Evolutionary conservation across 352 stramenopile genomes (phyloP).

Genomic region (Phytophthora europaea): DNA sequence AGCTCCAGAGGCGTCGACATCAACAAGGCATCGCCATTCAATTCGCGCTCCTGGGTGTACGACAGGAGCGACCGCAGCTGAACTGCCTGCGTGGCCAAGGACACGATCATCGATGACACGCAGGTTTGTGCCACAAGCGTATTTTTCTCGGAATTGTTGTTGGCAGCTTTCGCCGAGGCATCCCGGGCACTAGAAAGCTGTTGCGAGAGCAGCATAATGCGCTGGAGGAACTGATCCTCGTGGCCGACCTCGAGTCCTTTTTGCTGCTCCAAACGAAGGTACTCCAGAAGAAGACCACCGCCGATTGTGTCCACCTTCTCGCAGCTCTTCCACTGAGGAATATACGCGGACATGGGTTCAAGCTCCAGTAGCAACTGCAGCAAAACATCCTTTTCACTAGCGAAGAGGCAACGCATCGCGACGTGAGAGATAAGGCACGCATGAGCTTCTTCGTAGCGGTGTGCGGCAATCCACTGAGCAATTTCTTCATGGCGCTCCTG

Average conservation of each 20-base stretch:
- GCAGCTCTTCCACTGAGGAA: constrained; percentile 75
- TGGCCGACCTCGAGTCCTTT: constrained; percentile 61
- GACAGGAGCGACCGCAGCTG: constrained; percentile 62
- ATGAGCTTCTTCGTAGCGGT: constrained; percentile 72
- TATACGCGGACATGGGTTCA: constrained; percentile 58
- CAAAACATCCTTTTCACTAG: constrained; percentile 65
- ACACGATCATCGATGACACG: constrained; percentile 72
- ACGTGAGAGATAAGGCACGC: constrained; percentile 66
- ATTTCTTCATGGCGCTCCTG: constrained; percentile 73
- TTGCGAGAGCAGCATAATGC: constrained; percentile 66
- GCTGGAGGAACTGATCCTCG: constrained; percentile 70
- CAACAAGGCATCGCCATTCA: constrained; percentile 26
- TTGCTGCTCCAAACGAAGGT: constrained; percentile 72
- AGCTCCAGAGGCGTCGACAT: constrained; percentile 50
- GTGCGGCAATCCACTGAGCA: constrained; percentile 76
- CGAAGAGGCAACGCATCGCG: constrained; percentile 70
- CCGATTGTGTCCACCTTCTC: constrained; percentile 58
- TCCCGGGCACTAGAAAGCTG: constrained; percentile 56
- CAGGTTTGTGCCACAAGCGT: constrained; percentile 54
- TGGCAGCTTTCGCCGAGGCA: constrained; percentile 31
- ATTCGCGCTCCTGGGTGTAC: constrained; percentile 58
- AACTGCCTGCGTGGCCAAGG: constrained; percentile 61
- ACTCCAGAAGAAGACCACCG: constrained; percentile 76
- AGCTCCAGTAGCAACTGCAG: constrained; percentile 65
- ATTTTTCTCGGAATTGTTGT: constrained; percentile 33